Evolutionary conservation across 1,284 basidiomycete species (phyloP).

Genomic region (Cryptococcus maquisensis): DNA sequence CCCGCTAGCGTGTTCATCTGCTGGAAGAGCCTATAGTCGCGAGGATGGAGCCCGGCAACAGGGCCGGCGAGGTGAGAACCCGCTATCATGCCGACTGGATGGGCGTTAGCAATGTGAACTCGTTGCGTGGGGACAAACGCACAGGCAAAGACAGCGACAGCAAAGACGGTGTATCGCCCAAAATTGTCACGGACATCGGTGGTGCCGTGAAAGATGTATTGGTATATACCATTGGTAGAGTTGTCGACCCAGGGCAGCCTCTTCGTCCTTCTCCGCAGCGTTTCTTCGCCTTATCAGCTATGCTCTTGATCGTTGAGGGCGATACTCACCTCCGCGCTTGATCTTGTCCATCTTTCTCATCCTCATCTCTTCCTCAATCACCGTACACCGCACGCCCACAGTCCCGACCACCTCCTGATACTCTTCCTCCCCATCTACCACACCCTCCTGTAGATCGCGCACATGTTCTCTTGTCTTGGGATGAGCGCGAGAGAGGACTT

Average conservation of each 20-base stretch:
- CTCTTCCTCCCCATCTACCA: slow-evolving; percentile 21
- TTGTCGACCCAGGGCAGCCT: slow-evolving; percentile 6
- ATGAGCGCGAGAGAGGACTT: slow-evolving; percentile 31
- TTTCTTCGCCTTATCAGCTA: not conserved
- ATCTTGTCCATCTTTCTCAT: slow-evolving; percentile 9
- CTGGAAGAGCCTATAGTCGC: slow-evolving; percentile 30
- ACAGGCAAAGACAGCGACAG: slow-evolving; percentile 29
- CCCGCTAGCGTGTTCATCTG: slow-evolving; percentile 34
- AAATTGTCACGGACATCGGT: slow-evolving; percentile 14
- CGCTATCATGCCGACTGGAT: slow-evolving; percentile 29
- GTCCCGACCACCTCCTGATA: slow-evolving; percentile 29
- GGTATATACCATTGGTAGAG: slow-evolving; percentile 15
- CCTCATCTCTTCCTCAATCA: slow-evolving; percentile 29
- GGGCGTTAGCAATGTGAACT: not conserved
- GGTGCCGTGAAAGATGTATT: slow-evolving; percentile 21
- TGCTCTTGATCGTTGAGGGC: not conserved
- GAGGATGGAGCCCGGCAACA: slow-evolving; percentile 20
- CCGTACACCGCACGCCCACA: slow-evolving; percentile 31
- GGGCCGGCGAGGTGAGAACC: slow-evolving; percentile 19
- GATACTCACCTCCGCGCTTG: slow-evolving; percentile 20
- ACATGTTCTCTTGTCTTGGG: slow-evolving; percentile 12
- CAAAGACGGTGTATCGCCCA: slow-evolving; percentile 17
- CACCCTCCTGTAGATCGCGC: not conserved
- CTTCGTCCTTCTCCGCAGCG: not conserved
- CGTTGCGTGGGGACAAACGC: slow-evolving; percentile 2